Percentiles rank a stretch among this genome's conserved stretches.
phyloP scores from a whole-genome alignment of 2,329 filamentous ascomycete genomes.

The Plectosphaerella sp. region DNA sequence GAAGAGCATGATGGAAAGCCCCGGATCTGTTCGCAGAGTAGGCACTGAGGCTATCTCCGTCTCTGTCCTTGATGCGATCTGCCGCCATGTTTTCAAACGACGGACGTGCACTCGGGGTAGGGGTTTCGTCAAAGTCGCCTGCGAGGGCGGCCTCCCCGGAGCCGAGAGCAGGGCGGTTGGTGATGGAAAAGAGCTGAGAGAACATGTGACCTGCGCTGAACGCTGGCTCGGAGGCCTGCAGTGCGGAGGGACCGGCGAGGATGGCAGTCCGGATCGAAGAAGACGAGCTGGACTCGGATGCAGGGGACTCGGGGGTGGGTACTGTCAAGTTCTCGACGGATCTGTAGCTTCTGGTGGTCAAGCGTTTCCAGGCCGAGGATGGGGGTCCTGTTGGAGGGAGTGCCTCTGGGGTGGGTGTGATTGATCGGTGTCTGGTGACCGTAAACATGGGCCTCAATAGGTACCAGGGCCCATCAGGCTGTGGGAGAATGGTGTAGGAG shows the following conservation, averaged over 20 bases:
- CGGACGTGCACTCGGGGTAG: conserved; percentile 22
- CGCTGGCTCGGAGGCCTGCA: not conserved
- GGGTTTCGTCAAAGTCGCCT: conserved; percentile 26
- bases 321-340: conserved; percentile 2
- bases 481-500: not conserved
- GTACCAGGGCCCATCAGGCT: not conserved
- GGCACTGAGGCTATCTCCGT: not conserved
- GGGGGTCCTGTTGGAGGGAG: conserved; percentile 5
- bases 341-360: conserved; percentile 3
- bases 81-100: conserved; percentile 17
- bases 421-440: conserved; percentile 2
- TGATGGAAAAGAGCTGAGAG: conserved; percentile 7
- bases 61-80: conserved; percentile 5
- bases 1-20: conserved; percentile 14
- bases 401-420: conserved; percentile 8
- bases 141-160: not conserved
- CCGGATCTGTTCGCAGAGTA: conserved; percentile 5
- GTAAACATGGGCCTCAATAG: conserved; percentile 2
- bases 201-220: conserved; percentile 6
- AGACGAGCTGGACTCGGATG: not conserved
- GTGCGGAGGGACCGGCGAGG: not conserved
- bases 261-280: not conserved
- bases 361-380: conserved; percentile 1
- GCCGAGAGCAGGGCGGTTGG: not conserved
- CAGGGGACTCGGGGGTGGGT: not conserved